Conservation (phyloP, 495 filamentous ascomycete species). For the Geoglossum glabrum region DNA sequence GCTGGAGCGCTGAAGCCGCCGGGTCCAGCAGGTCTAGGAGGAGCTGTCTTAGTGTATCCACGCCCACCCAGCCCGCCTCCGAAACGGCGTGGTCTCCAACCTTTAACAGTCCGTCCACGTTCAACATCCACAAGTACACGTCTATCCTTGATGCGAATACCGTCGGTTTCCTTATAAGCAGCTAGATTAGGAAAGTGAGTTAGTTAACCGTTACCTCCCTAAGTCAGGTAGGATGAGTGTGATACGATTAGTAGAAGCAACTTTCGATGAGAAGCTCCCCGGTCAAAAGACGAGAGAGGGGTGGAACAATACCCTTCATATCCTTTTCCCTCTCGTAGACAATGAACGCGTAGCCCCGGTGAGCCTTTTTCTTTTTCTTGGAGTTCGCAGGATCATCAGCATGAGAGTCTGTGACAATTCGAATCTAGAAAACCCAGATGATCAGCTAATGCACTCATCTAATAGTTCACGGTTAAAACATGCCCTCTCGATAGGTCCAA, state of each 20-base stretch:
- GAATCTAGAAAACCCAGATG: slow-evolving; percentile 40
- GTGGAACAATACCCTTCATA: slow-evolving; percentile 73
- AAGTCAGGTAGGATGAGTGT: background rate
- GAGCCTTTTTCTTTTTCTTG: slow-evolving; percentile 63
- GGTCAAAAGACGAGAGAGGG: slow-evolving; percentile 17
- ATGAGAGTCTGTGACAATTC: slow-evolving; percentile 53
- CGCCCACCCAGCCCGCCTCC: slow-evolving; percentile 86
- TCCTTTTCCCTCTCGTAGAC: slow-evolving; percentile 95
- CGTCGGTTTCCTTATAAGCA: slow-evolving; percentile 75
- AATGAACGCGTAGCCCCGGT: slow-evolving; percentile 88
- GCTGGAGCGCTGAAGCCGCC: slow-evolving; percentile 35
- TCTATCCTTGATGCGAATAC: slow-evolving; percentile 78
- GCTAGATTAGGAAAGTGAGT: slow-evolving; percentile 25
- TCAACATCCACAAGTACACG: slow-evolving; percentile 90
- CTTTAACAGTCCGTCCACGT: slow-evolving; percentile 81
- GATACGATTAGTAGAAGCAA: background rate
- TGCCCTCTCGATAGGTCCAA: slow-evolving; percentile 86
- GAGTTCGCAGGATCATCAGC: slow-evolving; percentile 35
- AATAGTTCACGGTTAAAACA: slow-evolving; percentile 10
- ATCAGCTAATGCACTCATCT: slow-evolving; percentile 8
- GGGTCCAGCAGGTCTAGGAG: slow-evolving; percentile 45
- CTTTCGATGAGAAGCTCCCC: background rate
- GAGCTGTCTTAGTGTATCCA: slow-evolving; percentile 71
- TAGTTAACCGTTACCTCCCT: slow-evolving; percentile 15
- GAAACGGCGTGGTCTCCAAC: slow-evolving; percentile 81